Evolutionary conservation across 2,329 filamentous ascomycete species (phyloP).

Genomic region (Calycina marina): DNA sequence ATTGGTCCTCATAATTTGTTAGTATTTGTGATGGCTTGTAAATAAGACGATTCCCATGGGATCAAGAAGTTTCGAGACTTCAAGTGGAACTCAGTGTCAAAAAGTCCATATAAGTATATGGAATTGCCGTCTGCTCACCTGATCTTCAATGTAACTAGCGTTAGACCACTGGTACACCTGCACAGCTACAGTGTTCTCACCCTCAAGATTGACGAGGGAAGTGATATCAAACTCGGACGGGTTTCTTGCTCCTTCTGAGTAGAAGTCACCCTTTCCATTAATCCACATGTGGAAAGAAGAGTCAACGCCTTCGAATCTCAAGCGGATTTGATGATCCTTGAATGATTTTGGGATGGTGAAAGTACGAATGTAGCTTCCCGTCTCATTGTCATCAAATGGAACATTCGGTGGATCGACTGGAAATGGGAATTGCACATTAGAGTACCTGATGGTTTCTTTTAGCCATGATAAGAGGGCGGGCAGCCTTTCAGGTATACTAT

Average conservation of each 20-base stretch:
- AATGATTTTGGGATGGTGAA: conserved; percentile 31
- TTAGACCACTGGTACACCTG: conserved; percentile 42
- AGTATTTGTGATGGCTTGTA: not conserved
- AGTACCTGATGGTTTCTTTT: too few species aligned
- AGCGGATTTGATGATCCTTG: conserved; percentile 28
- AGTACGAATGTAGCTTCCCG: conserved; percentile 34
- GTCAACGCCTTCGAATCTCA: conserved; percentile 44
- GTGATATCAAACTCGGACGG: conserved; percentile 45
- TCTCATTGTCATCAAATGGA: conserved; percentile 35
- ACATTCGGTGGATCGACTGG: conserved; percentile 38
- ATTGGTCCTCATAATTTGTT: conserved; percentile 29
- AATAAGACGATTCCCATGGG: not conserved
- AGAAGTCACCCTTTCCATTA: conserved; percentile 38
- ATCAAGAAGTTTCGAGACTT: too few species aligned
- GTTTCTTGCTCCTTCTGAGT: conserved; percentile 41
- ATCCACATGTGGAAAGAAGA: conserved; percentile 42
- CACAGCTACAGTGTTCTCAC: conserved; percentile 27
- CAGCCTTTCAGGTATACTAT: too few species aligned
- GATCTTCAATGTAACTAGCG: conserved; percentile 40
- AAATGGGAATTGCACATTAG: conserved; percentile 38
- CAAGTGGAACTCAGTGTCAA: too few species aligned
- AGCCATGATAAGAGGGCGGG: too few species aligned
- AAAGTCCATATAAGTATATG: too few species aligned
- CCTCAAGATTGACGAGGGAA: conserved; percentile 20
- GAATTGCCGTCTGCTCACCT: conserved; percentile 12